These are phyloP conservation scores for Protomyces arabidopsidicola DNA, from an alignment of 1,139 yeast species.

Conservation along the genomic window DNA sequence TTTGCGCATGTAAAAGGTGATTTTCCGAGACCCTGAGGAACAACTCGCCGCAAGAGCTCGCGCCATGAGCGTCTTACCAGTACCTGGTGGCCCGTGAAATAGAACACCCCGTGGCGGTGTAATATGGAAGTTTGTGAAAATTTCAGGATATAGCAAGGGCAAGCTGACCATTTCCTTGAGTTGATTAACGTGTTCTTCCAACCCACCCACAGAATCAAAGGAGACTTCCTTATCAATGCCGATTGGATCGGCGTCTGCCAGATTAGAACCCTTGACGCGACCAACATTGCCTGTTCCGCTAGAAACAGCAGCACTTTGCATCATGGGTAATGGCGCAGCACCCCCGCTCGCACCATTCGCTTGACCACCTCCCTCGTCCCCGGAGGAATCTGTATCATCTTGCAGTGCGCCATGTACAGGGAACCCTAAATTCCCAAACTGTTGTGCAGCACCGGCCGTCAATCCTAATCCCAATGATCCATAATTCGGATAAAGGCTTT, in stretches of 20 bases:
- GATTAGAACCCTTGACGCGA: constrained; percentile 48
- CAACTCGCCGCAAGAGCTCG: constrained; percentile 95
- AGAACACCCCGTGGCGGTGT: constrained; percentile 97
- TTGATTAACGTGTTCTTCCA: constrained; percentile 79
- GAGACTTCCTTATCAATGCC: constrained; percentile 92
- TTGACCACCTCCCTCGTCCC: constrained; percentile 14
- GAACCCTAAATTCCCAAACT: constrained; percentile 13
- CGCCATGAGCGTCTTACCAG: constrained; percentile 98
- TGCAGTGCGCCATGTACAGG: constrained; percentile 7
- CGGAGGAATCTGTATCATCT: constrained; percentile 17
- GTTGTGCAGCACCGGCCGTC: not conserved
- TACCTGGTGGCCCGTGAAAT: constrained; percentile 99
- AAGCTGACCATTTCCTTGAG: constrained; percentile 95
- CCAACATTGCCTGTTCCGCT: constrained; percentile 39
- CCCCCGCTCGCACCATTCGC: not conserved
- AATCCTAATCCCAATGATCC: constrained; percentile 12
- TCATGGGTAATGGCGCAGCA: not conserved
- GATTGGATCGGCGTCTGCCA: constrained; percentile 91
- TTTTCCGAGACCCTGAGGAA: constrained; percentile 71
- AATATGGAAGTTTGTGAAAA: constrained; percentile 80
- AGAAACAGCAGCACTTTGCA: constrained; percentile 26
- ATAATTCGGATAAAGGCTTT: constrained; percentile 17
- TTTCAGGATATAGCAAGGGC: constrained; percentile 88
- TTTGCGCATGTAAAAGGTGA: constrained; percentile 95
- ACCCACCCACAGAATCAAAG: constrained; percentile 86